Conservation (phyloP, 192 early-diverging fungal species). For the Coemansia sp. region DNA sequence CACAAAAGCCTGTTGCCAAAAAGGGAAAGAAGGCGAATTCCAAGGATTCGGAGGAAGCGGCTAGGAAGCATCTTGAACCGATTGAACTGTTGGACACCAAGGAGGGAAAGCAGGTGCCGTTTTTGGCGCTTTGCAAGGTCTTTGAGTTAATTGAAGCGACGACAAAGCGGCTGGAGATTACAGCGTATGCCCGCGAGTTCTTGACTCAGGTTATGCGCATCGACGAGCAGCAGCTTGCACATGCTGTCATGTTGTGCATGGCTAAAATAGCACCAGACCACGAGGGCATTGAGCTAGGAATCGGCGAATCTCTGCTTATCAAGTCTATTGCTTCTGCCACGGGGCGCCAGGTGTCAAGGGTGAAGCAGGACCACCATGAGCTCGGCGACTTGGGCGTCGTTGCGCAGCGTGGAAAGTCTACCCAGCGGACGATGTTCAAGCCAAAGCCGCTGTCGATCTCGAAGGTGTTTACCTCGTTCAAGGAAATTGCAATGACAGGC, state of each 20-base stretch:
- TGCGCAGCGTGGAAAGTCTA: conserved; percentile 82
- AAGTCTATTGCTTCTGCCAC: conserved; percentile 93
- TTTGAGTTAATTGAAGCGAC: conserved; percentile 87
- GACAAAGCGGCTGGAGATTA: conserved; percentile 68
- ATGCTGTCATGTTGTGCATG: conserved; percentile 87
- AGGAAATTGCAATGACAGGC: conserved; percentile 79
- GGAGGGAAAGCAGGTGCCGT: conserved; percentile 59
- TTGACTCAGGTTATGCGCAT: conserved; percentile 38
- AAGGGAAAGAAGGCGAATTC: conserved; percentile 26
- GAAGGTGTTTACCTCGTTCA: conserved; percentile 81
- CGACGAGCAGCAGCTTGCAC: conserved; percentile 38
- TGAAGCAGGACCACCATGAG: conserved; percentile 77
- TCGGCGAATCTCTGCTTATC: conserved; percentile 90
- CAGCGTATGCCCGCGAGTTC: conserved; percentile 35
- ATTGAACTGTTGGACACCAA: conserved; percentile 35
- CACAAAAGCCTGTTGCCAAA: conserved; percentile 11
- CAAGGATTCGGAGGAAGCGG: background rate
- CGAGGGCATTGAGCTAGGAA: conserved; percentile 92
- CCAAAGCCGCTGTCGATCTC: conserved; percentile 77
- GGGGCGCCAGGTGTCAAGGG: conserved; percentile 66
- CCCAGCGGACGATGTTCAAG: conserved; percentile 80
- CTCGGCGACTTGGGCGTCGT: conserved; percentile 90
- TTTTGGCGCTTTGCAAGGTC: conserved; percentile 82
- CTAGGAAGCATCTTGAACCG: conserved; percentile 9
- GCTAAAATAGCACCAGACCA: conserved; percentile 93